phyloP scores from a whole-genome alignment of 1,284 basidiomycete genomes.

The Ustilago crameri region DNA sequence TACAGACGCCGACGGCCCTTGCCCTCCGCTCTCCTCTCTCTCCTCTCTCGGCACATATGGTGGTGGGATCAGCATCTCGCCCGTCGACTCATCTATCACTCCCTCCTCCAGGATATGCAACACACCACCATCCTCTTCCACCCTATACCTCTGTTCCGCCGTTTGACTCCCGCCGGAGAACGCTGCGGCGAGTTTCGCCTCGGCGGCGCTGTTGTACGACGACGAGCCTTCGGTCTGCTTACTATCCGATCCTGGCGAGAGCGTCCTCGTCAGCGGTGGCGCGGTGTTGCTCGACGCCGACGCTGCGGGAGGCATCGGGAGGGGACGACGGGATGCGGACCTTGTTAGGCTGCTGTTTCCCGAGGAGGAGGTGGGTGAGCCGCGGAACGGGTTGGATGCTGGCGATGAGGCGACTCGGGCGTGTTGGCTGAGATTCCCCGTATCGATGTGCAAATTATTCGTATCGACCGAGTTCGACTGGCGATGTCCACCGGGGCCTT shows the following conservation, averaged over 20 bases:
- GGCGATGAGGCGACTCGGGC: slow-evolving; percentile 12
- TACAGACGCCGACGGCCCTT: too few species aligned
- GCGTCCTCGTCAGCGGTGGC: slow-evolving; percentile 8
- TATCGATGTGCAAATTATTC: not conserved
- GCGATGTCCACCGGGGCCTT: slow-evolving; percentile 3
- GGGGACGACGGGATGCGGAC: slow-evolving; percentile 23
- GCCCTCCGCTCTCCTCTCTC: too few species aligned
- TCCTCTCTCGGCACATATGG: slow-evolving; percentile 29
- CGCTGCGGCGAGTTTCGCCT: not conserved
- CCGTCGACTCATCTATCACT: slow-evolving; percentile 28
- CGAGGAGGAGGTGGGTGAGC: slow-evolving; percentile 3
- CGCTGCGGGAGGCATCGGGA: slow-evolving; percentile 30
- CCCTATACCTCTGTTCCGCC: slow-evolving; percentile 16
- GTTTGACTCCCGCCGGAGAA: slow-evolving; percentile 3
- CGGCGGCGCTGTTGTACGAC: too few species aligned
- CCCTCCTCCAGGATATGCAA: slow-evolving; percentile 34
- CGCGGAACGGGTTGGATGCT: slow-evolving; percentile 19
- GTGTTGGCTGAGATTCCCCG: slow-evolving; percentile 7
- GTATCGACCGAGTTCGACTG: slow-evolving; percentile 16
- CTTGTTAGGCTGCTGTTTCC: slow-evolving; percentile 6
- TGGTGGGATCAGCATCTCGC: slow-evolving; percentile 37
- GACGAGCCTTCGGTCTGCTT: too few species aligned
- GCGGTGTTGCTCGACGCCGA: slow-evolving; percentile 11
- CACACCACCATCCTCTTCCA: slow-evolving; percentile 37
- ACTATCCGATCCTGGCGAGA: slow-evolving; percentile 2